Percentiles rank a stretch among this genome's conserved stretches.
Conservation (phyloP, 495 filamentous ascomycete genomes). For the Parathielavia appendiculata region DNA sequence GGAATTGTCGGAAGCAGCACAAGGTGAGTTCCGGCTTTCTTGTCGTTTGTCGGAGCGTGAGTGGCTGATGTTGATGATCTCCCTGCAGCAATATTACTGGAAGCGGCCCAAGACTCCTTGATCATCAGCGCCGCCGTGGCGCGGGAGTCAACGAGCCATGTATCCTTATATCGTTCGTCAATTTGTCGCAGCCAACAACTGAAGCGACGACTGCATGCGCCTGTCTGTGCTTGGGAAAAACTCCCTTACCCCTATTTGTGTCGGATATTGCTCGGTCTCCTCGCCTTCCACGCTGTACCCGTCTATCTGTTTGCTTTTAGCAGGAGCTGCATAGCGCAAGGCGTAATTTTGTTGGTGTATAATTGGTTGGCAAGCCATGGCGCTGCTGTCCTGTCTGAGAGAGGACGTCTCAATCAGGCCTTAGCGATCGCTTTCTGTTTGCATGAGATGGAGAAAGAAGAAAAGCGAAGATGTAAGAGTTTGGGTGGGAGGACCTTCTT, state of each 20-base stretch:
- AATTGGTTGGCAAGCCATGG: conserved; percentile 3
- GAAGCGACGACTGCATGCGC: not conserved
- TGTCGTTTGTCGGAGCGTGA: conserved; percentile 6
- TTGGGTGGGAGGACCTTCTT: not conserved
- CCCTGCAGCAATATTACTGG: conserved; percentile 85
- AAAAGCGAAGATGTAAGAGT: not conserved
- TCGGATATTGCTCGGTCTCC: conserved; percentile 9
- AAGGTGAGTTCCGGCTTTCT: conserved; percentile 60
- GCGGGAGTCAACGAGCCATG: not conserved
- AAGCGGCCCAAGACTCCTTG: conserved; percentile 62
- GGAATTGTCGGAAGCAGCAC: conserved; percentile 87
- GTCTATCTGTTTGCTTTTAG: conserved; percentile 20
- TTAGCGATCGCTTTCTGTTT: not conserved
- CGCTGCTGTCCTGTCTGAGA: not conserved
- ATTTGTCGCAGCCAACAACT: not conserved
- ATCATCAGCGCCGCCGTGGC: conserved; percentile 9
- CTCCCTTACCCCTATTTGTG: not conserved
- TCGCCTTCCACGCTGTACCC: not conserved
- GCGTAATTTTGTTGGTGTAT: conserved; percentile 25
- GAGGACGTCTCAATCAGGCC: not conserved
- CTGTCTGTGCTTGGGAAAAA: conserved; percentile 2
- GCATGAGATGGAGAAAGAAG: not conserved
- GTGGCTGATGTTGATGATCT: conserved; percentile 19
- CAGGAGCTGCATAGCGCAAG: conserved; percentile 29
- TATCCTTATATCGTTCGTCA: conserved; percentile 10